Percentiles rank a stretch among this genome's conserved stretches.
Conservation (phyloP, 2,329 filamentous ascomycete genomes). For the Aspergillus jensenii region DNA sequence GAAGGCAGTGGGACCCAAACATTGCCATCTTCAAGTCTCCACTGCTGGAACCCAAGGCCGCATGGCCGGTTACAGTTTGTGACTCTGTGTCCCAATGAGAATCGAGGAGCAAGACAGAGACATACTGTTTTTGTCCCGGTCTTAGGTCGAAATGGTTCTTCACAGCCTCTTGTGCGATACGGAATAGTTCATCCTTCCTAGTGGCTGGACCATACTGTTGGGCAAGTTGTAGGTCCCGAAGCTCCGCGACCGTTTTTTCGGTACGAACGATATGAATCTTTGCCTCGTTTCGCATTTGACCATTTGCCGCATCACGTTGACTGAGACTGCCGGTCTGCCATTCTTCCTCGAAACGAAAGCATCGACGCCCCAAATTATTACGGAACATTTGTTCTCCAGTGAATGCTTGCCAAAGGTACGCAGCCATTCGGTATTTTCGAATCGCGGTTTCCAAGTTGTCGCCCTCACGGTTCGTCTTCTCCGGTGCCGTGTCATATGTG, state of each 20-base stretch:
- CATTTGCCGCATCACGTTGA: slow-evolving; percentile 67
- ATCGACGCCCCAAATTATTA: slow-evolving; percentile 79
- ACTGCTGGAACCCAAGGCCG: slow-evolving; percentile 72
- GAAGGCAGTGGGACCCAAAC: slow-evolving; percentile 88
- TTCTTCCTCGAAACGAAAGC: slow-evolving; percentile 90
- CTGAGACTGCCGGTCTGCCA: slow-evolving; percentile 85
- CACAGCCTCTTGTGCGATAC: slow-evolving; percentile 75
- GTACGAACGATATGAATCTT: slow-evolving; percentile 82
- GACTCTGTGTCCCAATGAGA: slow-evolving; percentile 77
- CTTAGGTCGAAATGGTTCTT: slow-evolving; percentile 71
- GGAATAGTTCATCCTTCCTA: slow-evolving; percentile 71
- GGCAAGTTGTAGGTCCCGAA: slow-evolving; percentile 73
- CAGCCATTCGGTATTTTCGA: slow-evolving; percentile 89
- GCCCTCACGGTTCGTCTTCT: slow-evolving; percentile 73
- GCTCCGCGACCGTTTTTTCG: slow-evolving; percentile 80
- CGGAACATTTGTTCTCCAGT: slow-evolving; percentile 95
- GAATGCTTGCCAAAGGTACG: slow-evolving; percentile 95
- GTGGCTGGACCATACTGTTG: slow-evolving; percentile 73
- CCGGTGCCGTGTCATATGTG: slow-evolving; percentile 79
- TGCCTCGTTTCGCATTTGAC: slow-evolving; percentile 83
- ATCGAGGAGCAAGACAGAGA: slow-evolving; percentile 83
- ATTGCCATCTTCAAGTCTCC: slow-evolving; percentile 80
- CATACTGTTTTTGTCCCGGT: slow-evolving; percentile 80
- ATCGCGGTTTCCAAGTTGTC: slow-evolving; percentile 79
- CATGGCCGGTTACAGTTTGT: slow-evolving; percentile 74